Base-by-base conservation (phyloP, 169 alveolate genomes). In the Cryptosporidium andersoni region DNA sequence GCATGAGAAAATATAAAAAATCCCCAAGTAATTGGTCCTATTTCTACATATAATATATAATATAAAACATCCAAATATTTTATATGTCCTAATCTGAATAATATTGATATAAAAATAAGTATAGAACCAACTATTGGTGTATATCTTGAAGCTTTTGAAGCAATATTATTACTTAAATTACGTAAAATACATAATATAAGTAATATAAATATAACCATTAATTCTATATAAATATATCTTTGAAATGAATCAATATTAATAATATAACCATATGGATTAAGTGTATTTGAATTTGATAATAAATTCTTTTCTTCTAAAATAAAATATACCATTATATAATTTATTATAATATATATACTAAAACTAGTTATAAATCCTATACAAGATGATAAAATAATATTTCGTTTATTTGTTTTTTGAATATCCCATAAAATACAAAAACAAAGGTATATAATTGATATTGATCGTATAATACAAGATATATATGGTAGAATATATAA, bases 11-110 rank as follows among this genome's bases (percentile, higher is more conserved):
- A 58, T 56, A 74, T 43, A 45, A 74, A 74, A 25, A 53, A 60
- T 6, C 85, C 85, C 85, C 85, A 74, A 45, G 60, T 25, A 12
- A 47, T 39, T 25, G 85, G 85, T 4, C 85, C 85, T n/a, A 74
- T 74, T 39, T 74, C 85, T 14, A 74, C 7, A 16, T 74, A 74
- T 34, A 68, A 68, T 58, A 74, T 74, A 34, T 56, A 74, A 56
- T 74, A 43, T 11, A 63, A 64, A 9, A 74, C 48, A 14, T 39
- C 51, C 43, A 2, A 58, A 7, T 40, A 45, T 3, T 74, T 60
- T 49, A 58, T 40, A 62, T 74, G 85, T 1, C 55, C 25, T 25
- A 60, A 74, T n/a, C 85, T 39, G 39, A 74, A 47, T 5, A 74
- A 34, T 8, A 45, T 25, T n/a, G 85, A 74, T 11, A 36, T 43